Evolutionary conservation across 768 basidiomycete species (phyloP).

Genomic region (Lentinus tigrinus): DNA sequence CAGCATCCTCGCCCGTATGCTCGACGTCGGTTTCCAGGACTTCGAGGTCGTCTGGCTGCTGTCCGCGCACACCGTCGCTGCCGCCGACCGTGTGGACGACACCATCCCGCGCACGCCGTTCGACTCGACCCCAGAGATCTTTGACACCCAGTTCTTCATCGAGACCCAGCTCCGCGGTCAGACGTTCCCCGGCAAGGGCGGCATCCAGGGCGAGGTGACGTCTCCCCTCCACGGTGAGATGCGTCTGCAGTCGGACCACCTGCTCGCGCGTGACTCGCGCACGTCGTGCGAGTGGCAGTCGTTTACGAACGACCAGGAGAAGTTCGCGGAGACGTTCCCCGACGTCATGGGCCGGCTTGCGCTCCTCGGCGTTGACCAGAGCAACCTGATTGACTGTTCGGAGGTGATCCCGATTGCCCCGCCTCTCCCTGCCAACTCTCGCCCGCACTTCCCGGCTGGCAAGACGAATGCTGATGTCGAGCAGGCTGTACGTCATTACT

Average conservation of each 20-base stretch:
- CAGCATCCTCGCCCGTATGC: constrained; percentile 30
- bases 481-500: constrained; percentile 12
- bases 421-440: background rate
- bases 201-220: constrained; percentile 24
- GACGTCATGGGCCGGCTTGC: constrained; percentile 25
- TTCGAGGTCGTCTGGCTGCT: constrained; percentile 36
- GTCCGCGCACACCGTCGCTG: constrained; percentile 26
- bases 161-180: constrained; percentile 46
- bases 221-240: constrained; percentile 32
- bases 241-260: constrained; percentile 31
- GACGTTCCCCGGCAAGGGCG: constrained; percentile 35
- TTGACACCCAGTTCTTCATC: constrained; percentile 47
- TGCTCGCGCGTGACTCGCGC: constrained; percentile 28
- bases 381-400: constrained; percentile 1
- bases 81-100: constrained; percentile 23
- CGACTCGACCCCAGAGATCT: constrained; percentile 43
- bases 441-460: constrained; percentile 21
- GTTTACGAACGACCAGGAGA: constrained; percentile 22
- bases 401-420: background rate
- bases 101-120: constrained; percentile 37
- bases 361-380: constrained; percentile 23
- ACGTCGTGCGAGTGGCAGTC: constrained; percentile 32
- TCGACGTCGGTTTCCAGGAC: constrained; percentile 34
- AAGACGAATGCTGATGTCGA: constrained; percentile 18
- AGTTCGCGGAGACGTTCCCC: constrained; percentile 21